A percentile compares a stretch with the other conserved stretches of the same genome.
These are phyloP conservation scores for Plenodomus lindquistii DNA, from an alignment of 2,329 filamentous ascomycete species.

Conservation along the genomic window DNA sequence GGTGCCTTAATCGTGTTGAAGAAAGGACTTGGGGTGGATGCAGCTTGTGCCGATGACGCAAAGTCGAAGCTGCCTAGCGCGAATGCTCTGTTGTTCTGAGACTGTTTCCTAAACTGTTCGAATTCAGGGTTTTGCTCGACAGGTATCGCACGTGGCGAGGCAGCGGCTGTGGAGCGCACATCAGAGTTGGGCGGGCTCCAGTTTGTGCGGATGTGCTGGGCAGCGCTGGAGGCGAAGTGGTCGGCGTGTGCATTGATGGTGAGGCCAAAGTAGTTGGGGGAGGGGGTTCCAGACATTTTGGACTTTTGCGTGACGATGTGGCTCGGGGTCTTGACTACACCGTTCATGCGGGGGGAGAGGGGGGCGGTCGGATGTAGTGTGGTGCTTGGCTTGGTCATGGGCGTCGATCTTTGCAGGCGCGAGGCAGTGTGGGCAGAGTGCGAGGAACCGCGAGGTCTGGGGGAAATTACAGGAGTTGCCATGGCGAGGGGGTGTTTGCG, in stretches of 20 bases:
- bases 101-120: constrained; percentile 73
- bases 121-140: constrained; percentile 80
- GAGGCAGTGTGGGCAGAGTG: constrained; percentile 24
- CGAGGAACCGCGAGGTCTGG: constrained; percentile 35
- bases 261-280: constrained; percentile 88
- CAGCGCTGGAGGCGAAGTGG: constrained; percentile 63
- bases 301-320: constrained; percentile 24
- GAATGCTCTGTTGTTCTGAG: constrained; percentile 61
- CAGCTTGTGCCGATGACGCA: constrained; percentile 36
- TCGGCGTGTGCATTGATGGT: constrained; percentile 60
- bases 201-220: constrained; percentile 66
- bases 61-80: constrained; percentile 49
- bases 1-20: constrained; percentile 26
- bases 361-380: constrained; percentile 30
- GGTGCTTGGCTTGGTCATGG: constrained; percentile 34
- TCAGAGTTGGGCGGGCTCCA: constrained; percentile 76
- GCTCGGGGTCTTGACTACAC: constrained; percentile 38
- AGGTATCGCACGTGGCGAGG: constrained; percentile 69
- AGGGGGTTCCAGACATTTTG: constrained; percentile 51
- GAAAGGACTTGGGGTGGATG: constrained; percentile 29
- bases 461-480: constrained; percentile 43
- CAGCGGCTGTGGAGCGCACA: constrained; percentile 69
- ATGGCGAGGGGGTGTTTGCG: constrained; percentile 21
- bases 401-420: constrained; percentile 32
- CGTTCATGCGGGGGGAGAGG: constrained; percentile 39